Evolutionary conservation across 208 protist species (phyloP), one percentile per base, ranked within the genome.

Genomic region (Wallacemonas collosoma): DNA sequence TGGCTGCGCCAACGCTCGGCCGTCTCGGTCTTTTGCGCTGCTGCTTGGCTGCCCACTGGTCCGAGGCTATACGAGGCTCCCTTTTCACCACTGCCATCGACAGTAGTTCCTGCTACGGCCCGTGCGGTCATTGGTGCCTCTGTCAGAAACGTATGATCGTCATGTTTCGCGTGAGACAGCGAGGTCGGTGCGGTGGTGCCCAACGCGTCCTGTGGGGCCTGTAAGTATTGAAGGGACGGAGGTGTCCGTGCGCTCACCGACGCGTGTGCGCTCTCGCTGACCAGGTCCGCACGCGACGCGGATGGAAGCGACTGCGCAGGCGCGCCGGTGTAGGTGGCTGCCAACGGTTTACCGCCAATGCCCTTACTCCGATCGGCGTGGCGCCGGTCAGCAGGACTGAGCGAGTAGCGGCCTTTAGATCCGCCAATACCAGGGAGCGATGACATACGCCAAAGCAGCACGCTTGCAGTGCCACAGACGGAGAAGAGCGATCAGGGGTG

Each of bases 1-100:
- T 68, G 56, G 70, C 93, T 97, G 2, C 90, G 88, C 89, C 90
- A 97, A 8, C 68, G 36, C 40, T 88, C 85, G 2, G 84, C 73
- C 55, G 66, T 53, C 14, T 17, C 75, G 15, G 54, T 79, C 55
- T 83, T 78, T 3, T 68, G 67, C 2, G 74, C 84, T 0, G 64
- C 76, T 0, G 81, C 83, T 12, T 71, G 70, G 54, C 84, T 87
- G 15, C 86, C 77, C 12, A 71, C 67, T 7, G 83, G 69, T 11
- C 60, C 60, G 4, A 65, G 60, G 17, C 41, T 15, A 41, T 65
- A 65, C 41, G 40, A 6, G 14, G n/a, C 41, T 8, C 4, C 9
- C 43, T n/a, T 64, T 6, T 64, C 58, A 6, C 38, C 58, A 1
- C 15, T 9, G 58, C 15, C 41, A 64, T 40, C 12, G 45, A 26